Evolutionary conservation across 2,329 filamentous ascomycete genomes (phyloP).

Genomic region (Clonostachys solani): DNA sequence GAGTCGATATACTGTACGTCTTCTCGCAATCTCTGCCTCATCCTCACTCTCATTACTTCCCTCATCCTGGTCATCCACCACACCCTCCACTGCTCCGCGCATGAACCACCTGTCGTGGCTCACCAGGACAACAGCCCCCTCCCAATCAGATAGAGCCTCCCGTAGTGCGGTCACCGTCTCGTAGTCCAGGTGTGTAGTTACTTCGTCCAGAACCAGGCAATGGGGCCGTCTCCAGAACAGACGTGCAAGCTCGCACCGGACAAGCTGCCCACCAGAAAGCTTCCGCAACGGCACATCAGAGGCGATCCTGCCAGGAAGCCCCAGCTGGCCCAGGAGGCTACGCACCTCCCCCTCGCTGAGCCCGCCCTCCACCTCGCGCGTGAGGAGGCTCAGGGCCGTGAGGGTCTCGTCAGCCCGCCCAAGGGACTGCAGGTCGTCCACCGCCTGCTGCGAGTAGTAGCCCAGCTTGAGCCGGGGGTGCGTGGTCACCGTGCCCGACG

Average conservation of each 20-base stretch:
- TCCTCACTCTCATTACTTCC: conserved; percentile 31
- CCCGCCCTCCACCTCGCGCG: conserved; percentile 42
- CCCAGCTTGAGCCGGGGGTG: conserved; percentile 69
- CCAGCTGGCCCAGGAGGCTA: conserved; percentile 62
- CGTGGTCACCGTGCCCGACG: conserved; percentile 54
- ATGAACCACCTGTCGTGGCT: conserved; percentile 83
- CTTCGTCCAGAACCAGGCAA: conserved; percentile 72
- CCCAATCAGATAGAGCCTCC: conserved; percentile 61
- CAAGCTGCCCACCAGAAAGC: conserved; percentile 77
- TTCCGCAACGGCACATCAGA: conserved; percentile 70
- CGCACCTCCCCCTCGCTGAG: conserved; percentile 66
- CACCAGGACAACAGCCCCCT: conserved; percentile 72
- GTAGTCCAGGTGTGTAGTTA: conserved; percentile 82
- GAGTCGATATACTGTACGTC: conserved; percentile 56
- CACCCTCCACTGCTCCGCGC: conserved; percentile 55
- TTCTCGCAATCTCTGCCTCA: conserved; percentile 36
- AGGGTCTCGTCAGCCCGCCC: conserved; percentile 43
- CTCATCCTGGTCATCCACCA: conserved; percentile 31
- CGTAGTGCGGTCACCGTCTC: conserved; percentile 73
- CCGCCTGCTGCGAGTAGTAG: conserved; percentile 78
- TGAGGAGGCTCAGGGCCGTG: conserved; percentile 63
- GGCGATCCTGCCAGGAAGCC: conserved; percentile 64
- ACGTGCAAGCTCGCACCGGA: conserved; percentile 59
- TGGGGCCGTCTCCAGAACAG: conserved; percentile 68
- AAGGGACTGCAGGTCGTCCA: conserved; percentile 60